phyloP scores from a whole-genome alignment of 441 rosid species.

The Geranium incanum region DNA sequence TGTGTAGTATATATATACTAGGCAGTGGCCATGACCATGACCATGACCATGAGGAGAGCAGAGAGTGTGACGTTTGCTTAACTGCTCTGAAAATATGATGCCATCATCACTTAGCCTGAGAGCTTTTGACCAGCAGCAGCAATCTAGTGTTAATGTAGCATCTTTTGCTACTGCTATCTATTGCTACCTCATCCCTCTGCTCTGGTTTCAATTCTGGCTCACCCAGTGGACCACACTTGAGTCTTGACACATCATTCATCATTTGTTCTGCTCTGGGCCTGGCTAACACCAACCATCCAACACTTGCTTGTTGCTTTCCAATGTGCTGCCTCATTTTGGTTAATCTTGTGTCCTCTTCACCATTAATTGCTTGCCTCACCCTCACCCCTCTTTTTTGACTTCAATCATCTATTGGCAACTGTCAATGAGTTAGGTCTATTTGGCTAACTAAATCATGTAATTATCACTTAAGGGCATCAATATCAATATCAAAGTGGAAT shows the following conservation, averaged over 20 bases:
- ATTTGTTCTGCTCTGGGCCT: no score
- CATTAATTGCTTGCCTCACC: background rate
- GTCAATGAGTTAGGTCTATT: background rate
- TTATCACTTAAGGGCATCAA: no score
- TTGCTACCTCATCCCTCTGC: no score
- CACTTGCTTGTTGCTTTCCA: background rate
- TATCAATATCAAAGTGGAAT: no score
- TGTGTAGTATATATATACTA: no score
- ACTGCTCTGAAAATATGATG: background rate
- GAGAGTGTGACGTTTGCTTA: background rate
- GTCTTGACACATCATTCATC: no score
- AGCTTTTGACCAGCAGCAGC: no score
- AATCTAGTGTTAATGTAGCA: background rate
- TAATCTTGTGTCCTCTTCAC: background rate
- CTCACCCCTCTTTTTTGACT: background rate
- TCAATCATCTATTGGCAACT: background rate
- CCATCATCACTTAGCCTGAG: background rate
- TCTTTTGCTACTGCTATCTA: background rate
- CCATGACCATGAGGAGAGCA: no score
- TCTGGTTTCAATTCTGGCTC: background rate
- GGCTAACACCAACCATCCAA: no score
- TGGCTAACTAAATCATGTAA: no score
- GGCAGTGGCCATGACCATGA: no score
- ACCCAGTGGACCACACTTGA: background rate
- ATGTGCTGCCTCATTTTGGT: background rate